Base-by-base conservation (phyloP, 2,329 filamentous ascomycete genomes). In the Penicillium sp. region DNA sequence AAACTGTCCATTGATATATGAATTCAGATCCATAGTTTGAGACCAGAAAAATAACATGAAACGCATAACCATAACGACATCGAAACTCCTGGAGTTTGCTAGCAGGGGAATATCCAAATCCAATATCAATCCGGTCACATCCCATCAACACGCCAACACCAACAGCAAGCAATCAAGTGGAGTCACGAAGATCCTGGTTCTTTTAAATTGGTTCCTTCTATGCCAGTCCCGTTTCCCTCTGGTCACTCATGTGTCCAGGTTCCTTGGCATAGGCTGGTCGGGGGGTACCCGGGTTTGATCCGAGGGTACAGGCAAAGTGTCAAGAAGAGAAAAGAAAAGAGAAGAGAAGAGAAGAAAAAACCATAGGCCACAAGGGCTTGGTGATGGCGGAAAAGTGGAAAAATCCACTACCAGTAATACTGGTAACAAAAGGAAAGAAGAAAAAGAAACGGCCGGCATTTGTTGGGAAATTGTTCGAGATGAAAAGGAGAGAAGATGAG, bases 381-480 rank as follows among this genome's bases (percentile, higher is more conserved):
- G 5, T 11, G 45, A 30, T 29, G 32, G 19, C 11, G 16, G 47
- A 32, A 26, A 34, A 39, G 38, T 26, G 18, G 11, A 49, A 42
- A n/a, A 16, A 11, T 39, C 43, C 27, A 46, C 36, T 27, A 44
- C 34, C 43, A 53, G 36, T 34, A 8, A 32, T 14, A 35, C 35
- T 40, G 55, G 45, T 44, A 40, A 53, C 19, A 38, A 47, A 53
- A 44, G 47, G 32, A 36, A 52, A 46, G 8, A 42, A 40, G n/a
- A n/a, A n/a, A 48, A 45, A 57, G 34, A 55, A 55, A 54, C 51
- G 46, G 39, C 51, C 51, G 39, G 51, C 46, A 54, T 54, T 53
- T 50, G 51, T 50, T 43, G 35, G 35, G 44, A 36, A 23, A 29
- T 19, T 30, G 41, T 39, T 47, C 14, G 35, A 47, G 18, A 42